Conservation (phyloP, 306 rosid species). For the Mimosa bimucronata region DNA sequence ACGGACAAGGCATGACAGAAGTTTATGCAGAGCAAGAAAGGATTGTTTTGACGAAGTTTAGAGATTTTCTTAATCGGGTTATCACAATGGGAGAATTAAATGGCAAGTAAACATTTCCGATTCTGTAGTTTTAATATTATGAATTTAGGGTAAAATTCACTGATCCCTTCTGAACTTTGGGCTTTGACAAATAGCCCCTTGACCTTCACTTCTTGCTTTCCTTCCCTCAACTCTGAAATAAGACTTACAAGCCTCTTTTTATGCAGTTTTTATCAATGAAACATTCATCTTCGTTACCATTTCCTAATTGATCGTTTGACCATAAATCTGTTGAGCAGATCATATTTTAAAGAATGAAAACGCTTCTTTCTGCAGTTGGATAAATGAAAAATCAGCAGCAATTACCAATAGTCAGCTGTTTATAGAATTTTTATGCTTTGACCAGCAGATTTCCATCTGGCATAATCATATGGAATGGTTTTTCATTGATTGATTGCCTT, state of each 20-base stretch:
- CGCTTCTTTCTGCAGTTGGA: background rate
- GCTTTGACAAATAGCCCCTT: slow-evolving; percentile 7
- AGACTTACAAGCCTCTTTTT: slow-evolving; percentile 18
- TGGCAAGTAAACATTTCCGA: slow-evolving; percentile 63
- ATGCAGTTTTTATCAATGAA: slow-evolving; percentile 10
- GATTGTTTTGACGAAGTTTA: slow-evolving; percentile 73
- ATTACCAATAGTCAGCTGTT: slow-evolving; percentile 2
- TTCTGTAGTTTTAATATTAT: slow-evolving; percentile 28
- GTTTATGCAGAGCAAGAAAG: slow-evolving; percentile 89
- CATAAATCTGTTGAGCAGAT: background rate
- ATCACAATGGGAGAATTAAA: slow-evolving; percentile 94
- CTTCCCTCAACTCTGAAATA: slow-evolving; percentile 2
- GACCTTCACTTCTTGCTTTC: slow-evolving; percentile 15
- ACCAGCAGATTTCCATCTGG: slow-evolving; percentile 1
- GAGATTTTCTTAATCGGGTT: slow-evolving; percentile 90
- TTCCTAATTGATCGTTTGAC: background rate
- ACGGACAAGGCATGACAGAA: slow-evolving; percentile 80
- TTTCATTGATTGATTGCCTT: slow-evolving; percentile 25
- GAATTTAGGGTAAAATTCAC: background rate
- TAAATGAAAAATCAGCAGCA: background rate
- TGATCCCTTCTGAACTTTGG: background rate
- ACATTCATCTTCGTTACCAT: background rate
- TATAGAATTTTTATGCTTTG: slow-evolving; percentile 20
- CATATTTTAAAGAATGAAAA: background rate
- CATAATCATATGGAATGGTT: slow-evolving; percentile 25